A percentile compares a stretch with the other conserved stretches of the same genome.
These are phyloP conservation scores for Zalaria obscura DNA, from an alignment of 2,329 filamentous ascomycete species.

Conservation along the genomic window DNA sequence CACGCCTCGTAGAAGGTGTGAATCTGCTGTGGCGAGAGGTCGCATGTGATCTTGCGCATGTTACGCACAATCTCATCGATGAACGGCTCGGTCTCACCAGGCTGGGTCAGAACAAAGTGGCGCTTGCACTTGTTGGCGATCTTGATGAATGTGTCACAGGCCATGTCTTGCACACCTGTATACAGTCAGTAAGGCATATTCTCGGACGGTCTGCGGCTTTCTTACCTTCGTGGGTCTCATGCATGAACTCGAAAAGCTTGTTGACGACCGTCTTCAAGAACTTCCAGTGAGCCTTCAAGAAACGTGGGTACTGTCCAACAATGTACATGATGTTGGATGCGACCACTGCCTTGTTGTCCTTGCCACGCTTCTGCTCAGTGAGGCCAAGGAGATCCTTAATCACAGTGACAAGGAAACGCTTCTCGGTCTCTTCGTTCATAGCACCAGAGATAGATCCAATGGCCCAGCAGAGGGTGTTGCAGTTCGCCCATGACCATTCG, in stretches of 20 bases:
- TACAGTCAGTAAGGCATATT: too few relatives aligned
- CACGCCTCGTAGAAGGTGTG: constrained; percentile 99
- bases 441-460: constrained; percentile 97
- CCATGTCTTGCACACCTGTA: constrained; percentile 87
- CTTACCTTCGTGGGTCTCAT: constrained; percentile 80
- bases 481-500: constrained; percentile 99
- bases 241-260: constrained; percentile 99
- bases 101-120: constrained; percentile 92
- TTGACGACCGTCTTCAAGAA: constrained; percentile 99
- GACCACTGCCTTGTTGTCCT: constrained; percentile 98
- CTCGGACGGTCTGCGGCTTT: too few relatives aligned
- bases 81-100: constrained; percentile 87
- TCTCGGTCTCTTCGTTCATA: constrained; percentile 99
- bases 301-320: constrained; percentile 94
- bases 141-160: constrained; percentile 99
- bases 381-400: constrained; percentile 95
- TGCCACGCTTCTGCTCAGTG: constrained; percentile 98
- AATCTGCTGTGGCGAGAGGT: constrained; percentile 89
- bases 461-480: constrained; percentile 98
- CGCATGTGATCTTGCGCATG: constrained; percentile 88
- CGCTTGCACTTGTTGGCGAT: constrained; percentile 96
- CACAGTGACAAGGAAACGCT: constrained; percentile 93
- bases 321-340: constrained; percentile 99
- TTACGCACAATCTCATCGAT: constrained; percentile 97
- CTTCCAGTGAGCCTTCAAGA: constrained; percentile 98